Evolutionary conservation across 352 stramenopile species (phyloP), one percentile per base, ranked within the genome.

Genomic region (Globisporangium echinulatum): DNA sequence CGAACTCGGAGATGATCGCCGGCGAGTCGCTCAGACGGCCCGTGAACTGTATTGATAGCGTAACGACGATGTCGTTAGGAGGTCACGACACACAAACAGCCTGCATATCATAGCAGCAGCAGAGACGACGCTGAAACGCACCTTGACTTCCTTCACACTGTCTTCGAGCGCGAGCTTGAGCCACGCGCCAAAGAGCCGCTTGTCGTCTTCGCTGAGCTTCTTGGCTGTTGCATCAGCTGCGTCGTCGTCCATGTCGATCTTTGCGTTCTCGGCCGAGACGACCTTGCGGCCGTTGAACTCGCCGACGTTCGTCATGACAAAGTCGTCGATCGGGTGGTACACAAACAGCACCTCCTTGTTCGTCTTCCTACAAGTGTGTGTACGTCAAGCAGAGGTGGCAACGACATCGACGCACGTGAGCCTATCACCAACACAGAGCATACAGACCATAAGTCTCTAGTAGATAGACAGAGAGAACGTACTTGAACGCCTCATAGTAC

Each of bases 401-500:
- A 51, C 7, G 14, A 14, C 33, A n/a, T 10, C 7, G 37, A 8
- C 19, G 6, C 17, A n/a, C 15, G 36, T 9, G 13, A 2, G 8
- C 50, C 8, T 15, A 25, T 11, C 38, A 25, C 5, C 15, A 56
- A 5, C 36, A n/a, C 14, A 25, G 17, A 39, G 0, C 5, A 25
- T 43, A 17, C 9, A 48, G 11, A 9, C 9, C 4, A 19, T 33
- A 33, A 33, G 25, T 33, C 25, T 1, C 25, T 2, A 3, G 0
- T 33, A 33, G 2, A 33, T 2, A 33, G 25, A 33, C 25, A 33
- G 25, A 33, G 25, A 33, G n/a, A 43, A 84, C 82, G 59, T 89
- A 95, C 75, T 99, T 98, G 82, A 99, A 99, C 7, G 90, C 95
- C 77, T 99, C 98, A 62, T 98, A 98, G 84, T 99, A 99, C 10